These are phyloP conservation scores for Xylaria polymorpha DNA, from an alignment of 2,329 filamentous ascomycete genomes.

Conservation along the genomic window DNA sequence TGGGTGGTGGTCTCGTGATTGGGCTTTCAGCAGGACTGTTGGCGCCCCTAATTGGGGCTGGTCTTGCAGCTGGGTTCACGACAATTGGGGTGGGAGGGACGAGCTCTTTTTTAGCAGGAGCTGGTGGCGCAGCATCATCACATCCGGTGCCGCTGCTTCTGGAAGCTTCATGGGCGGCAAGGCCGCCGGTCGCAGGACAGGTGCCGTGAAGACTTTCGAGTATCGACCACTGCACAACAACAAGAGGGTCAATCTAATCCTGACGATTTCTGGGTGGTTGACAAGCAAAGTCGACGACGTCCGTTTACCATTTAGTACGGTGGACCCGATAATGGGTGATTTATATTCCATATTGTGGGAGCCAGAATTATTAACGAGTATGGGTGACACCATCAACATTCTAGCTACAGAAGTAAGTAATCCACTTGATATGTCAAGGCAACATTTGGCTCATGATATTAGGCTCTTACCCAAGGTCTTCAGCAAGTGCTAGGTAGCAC, in stretches of 20 bases:
- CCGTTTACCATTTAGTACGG: slow-evolving; percentile 92
- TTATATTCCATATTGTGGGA: slow-evolving; percentile 98
- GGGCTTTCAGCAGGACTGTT: slow-evolving; percentile 91
- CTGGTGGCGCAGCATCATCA: slow-evolving; percentile 93
- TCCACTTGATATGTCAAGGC: neutral
- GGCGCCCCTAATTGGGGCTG: slow-evolving; percentile 92
- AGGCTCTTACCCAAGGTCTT: slow-evolving; percentile 94
- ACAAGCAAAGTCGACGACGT: slow-evolving; percentile 98
- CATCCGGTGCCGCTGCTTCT: slow-evolving; percentile 85
- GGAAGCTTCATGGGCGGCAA: slow-evolving; percentile 87
- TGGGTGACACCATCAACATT: slow-evolving; percentile 99
- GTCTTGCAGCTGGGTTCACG: slow-evolving; percentile 92
- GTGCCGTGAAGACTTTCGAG: slow-evolving; percentile 95
- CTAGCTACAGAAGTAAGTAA: slow-evolving; percentile 88
- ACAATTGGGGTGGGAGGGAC: slow-evolving; percentile 94
- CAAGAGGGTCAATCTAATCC: slow-evolving; percentile 93
- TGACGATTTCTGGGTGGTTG: slow-evolving; percentile 98
- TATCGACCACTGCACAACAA: slow-evolving; percentile 98
- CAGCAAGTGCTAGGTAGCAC: slow-evolving; percentile 95
- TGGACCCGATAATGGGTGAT: slow-evolving; percentile 98
- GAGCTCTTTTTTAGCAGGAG: slow-evolving; percentile 86
- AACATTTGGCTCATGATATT: slow-evolving; percentile 45
- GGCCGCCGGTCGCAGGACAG: slow-evolving; percentile 88
- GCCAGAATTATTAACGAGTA: slow-evolving; percentile 96
- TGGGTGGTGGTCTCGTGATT: slow-evolving; percentile 94